Evolutionary conservation across 2,329 filamentous ascomycete genomes (phyloP).

Genomic region (Aulographum hederae): DNA sequence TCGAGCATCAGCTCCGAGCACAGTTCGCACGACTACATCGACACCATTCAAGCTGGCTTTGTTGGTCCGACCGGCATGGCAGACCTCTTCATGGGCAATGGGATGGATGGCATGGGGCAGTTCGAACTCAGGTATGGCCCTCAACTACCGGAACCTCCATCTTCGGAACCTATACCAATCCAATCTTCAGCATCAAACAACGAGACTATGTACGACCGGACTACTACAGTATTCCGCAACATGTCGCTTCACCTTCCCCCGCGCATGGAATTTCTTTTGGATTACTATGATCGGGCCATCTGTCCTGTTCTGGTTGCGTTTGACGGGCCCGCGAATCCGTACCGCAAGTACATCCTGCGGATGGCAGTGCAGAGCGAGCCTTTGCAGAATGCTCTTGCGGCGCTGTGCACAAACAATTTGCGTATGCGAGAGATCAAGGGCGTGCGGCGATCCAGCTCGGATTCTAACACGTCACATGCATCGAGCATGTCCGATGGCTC

Average conservation of each 20-base stretch:
- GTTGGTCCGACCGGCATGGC: conserved; percentile 14
- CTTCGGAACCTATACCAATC: too few species aligned
- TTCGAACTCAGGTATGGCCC: too few species aligned
- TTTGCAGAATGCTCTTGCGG: conserved; percentile 83
- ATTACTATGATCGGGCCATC: conserved; percentile 87
- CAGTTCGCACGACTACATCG: conserved; percentile 23
- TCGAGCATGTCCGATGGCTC: conserved; percentile 5
- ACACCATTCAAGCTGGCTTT: conserved; percentile 15
- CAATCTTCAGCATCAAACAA: too few species aligned
- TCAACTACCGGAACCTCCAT: too few species aligned
- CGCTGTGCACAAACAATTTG: conserved; percentile 73
- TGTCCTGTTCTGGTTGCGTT: conserved; percentile 84
- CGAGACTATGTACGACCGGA: too few species aligned
- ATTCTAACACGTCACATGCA: conserved; percentile 12
- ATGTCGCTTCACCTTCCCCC: conserved; percentile 47
- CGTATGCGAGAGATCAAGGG: conserved; percentile 63
- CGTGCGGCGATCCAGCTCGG: too few species aligned
- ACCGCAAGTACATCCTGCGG: conserved; percentile 62
- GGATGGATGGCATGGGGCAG: too few species aligned
- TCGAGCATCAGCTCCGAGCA: conserved; percentile 28
- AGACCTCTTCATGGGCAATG: not conserved
- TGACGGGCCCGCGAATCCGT: conserved; percentile 72
- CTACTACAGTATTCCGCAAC: too few species aligned
- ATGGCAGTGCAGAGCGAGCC: conserved; percentile 63
- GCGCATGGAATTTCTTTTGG: conserved; percentile 74